Base-by-base conservation (phyloP, 306 rosid species). In the Prunus campanulata region DNA sequence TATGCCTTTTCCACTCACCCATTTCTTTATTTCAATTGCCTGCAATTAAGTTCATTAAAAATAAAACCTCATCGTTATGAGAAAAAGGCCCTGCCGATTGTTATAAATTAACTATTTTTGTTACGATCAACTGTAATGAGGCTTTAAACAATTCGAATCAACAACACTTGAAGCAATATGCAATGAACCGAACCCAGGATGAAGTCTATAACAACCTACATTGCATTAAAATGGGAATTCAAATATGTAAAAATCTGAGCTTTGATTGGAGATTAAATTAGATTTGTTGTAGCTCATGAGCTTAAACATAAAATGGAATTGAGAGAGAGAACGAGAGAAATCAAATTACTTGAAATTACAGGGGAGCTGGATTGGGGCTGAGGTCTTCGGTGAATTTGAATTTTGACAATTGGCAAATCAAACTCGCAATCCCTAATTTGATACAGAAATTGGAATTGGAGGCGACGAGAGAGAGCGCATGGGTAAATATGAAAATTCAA, bases 1-100 rank as follows among this genome's bases (percentile, higher is more conserved):
- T 85, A 75, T 88, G 93, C 85, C 80, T 86, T 83, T 61, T 80
- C 55, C 52, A 77, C 81, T 90, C 84, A 27, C 78, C 87, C 97
- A 87, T 89, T 80, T 32, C 24, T 27, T 32, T 78, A 61, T 39
- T 81, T 42, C 52, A 77, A 52, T 68, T 48, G 27, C 63, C 87
- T 74, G 80, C 84, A 84, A 66, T 4, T 2, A 12, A 19, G 1
- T 24, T 20, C 46, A 60, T 12, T 19, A 74, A 60, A 46, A 60
- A 42, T 2, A 24, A 72, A 7, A 7, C 1, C 44, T 39, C 44
- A 39, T 59, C 46, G 59, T 42, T 73, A 59, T 15, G 19, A 57
- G 18, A 5, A 14, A 72, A 55, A 55, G 47, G 25, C 14, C n/a
- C 39, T 7, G 42, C 9, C n/a, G 42, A 20, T 32, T 71, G 2